These are phyloP conservation scores for Lithocarpus polystachyus DNA, from an alignment of 306 rosid genomes.

Conservation along the genomic window DNA sequence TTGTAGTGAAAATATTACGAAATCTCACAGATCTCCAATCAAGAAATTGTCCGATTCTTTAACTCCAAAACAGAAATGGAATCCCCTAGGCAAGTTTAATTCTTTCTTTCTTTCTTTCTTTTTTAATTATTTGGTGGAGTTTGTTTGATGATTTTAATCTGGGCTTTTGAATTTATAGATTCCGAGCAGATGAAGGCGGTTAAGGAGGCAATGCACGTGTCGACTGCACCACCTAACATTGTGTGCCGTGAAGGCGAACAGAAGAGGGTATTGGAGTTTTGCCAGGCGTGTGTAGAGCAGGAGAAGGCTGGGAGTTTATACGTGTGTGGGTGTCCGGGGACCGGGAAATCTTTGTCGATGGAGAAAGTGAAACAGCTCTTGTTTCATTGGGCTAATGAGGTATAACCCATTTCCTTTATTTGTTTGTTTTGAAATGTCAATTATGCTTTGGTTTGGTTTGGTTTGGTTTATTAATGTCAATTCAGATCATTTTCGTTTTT, in stretches of 20 bases:
- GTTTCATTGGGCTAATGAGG: slow-evolving; percentile 68
- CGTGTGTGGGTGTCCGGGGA: slow-evolving; percentile 88
- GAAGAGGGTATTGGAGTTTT: slow-evolving; percentile 61
- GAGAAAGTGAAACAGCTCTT: slow-evolving; percentile 59
- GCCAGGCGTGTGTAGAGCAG: slow-evolving; percentile 59
- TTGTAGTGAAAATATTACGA: slow-evolving; percentile 14
- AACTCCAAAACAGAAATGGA: slow-evolving; percentile 45
- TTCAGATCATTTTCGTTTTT: neutral
- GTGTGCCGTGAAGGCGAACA: slow-evolving; percentile 83
- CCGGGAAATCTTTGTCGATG: slow-evolving; percentile 79
- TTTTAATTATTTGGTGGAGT: neutral
- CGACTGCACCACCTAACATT: slow-evolving; percentile 54
- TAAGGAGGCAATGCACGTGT: slow-evolving; percentile 77
- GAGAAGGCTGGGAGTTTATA: slow-evolving; percentile 80
- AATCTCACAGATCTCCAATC: slow-evolving; percentile 9
- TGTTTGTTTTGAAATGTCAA: neutral
- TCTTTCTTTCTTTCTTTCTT: neutral
- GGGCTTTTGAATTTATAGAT: slow-evolving; percentile 33
- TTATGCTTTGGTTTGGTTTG: neutral
- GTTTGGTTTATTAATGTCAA: neutral
- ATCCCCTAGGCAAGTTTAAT: slow-evolving; percentile 51
- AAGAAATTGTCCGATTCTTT: slow-evolving; percentile 13
- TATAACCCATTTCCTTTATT: neutral
- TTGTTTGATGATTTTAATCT: neutral
- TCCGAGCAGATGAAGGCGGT: slow-evolving; percentile 50